A percentile compares a stretch with the other conserved stretches of the same genome.
Conservation (phyloP, 106 monocot genomes). For the Posidonia australis region DNA sequence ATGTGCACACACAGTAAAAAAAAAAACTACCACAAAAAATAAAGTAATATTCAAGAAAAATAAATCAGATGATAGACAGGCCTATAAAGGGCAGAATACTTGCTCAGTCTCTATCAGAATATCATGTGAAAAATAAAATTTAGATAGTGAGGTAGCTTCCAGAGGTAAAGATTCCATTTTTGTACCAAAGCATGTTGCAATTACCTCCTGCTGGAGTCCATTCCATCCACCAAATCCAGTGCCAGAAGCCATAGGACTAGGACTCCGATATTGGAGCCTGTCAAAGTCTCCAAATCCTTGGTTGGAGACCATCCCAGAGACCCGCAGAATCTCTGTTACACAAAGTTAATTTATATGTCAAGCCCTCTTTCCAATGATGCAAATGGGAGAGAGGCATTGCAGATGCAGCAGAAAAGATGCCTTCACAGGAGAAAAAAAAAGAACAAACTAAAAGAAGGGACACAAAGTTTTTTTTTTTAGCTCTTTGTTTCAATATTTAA, state of each 20-base stretch:
- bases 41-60: too few species aligned
- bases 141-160: background rate
- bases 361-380: background rate
- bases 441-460: too few species aligned
- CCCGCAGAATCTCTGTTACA: slow-evolving; percentile 65
- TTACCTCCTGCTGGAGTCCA: slow-evolving; percentile 70
- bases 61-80: too few species aligned
- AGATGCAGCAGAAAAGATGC: too few species aligned
- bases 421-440: too few species aligned
- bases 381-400: background rate
- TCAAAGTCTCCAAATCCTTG: slow-evolving; percentile 70
- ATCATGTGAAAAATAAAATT: background rate
- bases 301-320: slow-evolving; percentile 60
- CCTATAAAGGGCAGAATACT: too few species aligned
- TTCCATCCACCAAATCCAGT: slow-evolving; percentile 50
- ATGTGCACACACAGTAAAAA: too few species aligned
- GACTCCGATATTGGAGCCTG: slow-evolving; percentile 64
- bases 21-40: too few species aligned
- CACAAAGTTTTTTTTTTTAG: too few species aligned
- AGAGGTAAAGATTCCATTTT: background rate
- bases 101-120: background rate
- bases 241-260: slow-evolving; percentile 63
- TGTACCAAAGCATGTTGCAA: background rate
- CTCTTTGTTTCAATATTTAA: too few species aligned
- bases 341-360: background rate